Percentiles rank a stretch among this genome's conserved stretches.
phyloP scores from a whole-genome alignment of 1,139 yeast genomes.

The Nakaseomyces kungkrabaensis region DNA sequence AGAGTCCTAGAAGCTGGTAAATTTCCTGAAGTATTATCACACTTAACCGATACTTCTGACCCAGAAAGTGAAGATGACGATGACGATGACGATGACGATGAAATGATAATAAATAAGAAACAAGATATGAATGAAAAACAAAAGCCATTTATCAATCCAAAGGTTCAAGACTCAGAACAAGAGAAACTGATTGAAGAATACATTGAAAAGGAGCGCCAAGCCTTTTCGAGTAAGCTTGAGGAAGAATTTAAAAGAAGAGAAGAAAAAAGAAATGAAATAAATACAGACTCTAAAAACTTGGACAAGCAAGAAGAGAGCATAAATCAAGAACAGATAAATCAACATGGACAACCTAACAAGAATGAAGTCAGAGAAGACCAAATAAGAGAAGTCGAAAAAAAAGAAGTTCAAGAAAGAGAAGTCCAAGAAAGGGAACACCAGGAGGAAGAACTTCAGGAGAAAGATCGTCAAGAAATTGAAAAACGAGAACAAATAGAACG shows the following conservation, averaged over 20 bases:
- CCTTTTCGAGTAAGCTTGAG: not conserved
- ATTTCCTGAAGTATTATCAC: not conserved
- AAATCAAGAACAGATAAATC: too few relatives aligned
- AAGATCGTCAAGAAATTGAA: conserved; percentile 5
- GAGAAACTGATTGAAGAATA: not conserved
- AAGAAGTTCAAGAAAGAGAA: conserved; percentile 12
- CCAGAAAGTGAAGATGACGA: not conserved
- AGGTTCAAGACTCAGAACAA: not conserved
- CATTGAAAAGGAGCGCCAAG: not conserved
- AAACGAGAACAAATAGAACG: conserved; percentile 12
- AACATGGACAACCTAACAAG: too few relatives aligned
- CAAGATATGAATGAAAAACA: not conserved
- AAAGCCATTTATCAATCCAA: not conserved
- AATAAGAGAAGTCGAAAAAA: conserved; percentile 6
- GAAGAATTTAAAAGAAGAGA: conserved; percentile 12
- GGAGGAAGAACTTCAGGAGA: conserved; percentile 13
- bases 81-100: not conserved
- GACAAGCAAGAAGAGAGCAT: too few relatives aligned
- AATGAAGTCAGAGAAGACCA: too few relatives aligned
- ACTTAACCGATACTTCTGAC: not conserved
- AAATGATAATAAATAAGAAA: not conserved
- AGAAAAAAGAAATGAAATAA: not conserved
- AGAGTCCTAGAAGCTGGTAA: not conserved
- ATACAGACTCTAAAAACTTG: too few relatives aligned
- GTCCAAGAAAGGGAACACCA: conserved; percentile 9